Percentiles rank a stretch among this genome's conserved stretches.
Conservation (phyloP, 2,329 filamentous ascomycete genomes). For the Tolypocladium tropicale region DNA sequence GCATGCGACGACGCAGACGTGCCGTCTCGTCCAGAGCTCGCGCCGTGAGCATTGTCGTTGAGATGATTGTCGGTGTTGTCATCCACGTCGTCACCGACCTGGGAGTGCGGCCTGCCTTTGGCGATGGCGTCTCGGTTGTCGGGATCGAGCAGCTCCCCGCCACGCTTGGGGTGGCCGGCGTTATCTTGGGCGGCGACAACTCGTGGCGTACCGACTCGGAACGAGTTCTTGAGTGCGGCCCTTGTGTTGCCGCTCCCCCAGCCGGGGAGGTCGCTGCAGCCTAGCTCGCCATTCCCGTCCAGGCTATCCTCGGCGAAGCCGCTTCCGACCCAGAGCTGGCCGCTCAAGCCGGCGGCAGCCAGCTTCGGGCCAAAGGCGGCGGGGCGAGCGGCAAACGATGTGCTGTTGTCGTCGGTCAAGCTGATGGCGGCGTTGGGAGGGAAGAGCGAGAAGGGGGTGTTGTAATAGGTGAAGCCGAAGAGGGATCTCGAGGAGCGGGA, state of each 20-base stretch:
- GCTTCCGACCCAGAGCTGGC: constrained; percentile 86
- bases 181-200: constrained; percentile 8
- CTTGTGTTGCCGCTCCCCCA: constrained; percentile 59
- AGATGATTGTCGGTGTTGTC: constrained; percentile 84
- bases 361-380: constrained; percentile 84
- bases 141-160: constrained; percentile 14
- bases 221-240: constrained; percentile 28
- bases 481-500: constrained; percentile 14
- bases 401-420: constrained; percentile 95
- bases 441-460: constrained; percentile 75
- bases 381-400: constrained; percentile 86
- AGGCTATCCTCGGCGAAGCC: constrained; percentile 76
- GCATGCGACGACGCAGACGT: constrained; percentile 49
- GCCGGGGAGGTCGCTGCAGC: constrained; percentile 87
- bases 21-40: constrained; percentile 22
- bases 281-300: constrained; percentile 70
- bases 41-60: constrained; percentile 39
- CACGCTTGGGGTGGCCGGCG: constrained; percentile 8
- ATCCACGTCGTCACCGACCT: constrained; percentile 24
- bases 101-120: constrained; percentile 4
- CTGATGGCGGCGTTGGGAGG: constrained; percentile 93
- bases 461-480: constrained; percentile 54
- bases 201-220: constrained; percentile 17
- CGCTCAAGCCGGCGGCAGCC: constrained; percentile 67
- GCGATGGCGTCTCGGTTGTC: constrained; percentile 12